A percentile compares a stretch with the other conserved stretches of the same genome.
These are phyloP conservation scores for Dactylellina parvicollis DNA, from an alignment of 2,329 filamentous ascomycete genomes.

Conservation along the genomic window DNA sequence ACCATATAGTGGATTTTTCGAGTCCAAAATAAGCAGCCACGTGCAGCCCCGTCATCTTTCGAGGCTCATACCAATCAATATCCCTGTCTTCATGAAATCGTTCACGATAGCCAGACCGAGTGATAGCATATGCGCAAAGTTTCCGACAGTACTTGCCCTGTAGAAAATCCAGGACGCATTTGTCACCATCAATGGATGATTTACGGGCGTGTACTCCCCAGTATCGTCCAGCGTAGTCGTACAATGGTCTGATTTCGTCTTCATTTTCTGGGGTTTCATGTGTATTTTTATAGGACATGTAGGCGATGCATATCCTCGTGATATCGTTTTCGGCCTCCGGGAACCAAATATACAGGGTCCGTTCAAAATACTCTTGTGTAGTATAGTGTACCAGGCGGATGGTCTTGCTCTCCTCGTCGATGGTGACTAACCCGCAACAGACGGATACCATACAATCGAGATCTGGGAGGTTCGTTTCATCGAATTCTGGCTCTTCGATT, in stretches of 20 bases:
- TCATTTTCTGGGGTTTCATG: background rate
- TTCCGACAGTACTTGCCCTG: no score
- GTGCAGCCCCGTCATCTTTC: no score
- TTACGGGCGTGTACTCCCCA: no score
- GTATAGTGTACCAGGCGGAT: slow-evolving; percentile 59
- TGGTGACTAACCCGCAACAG: slow-evolving; percentile 58
- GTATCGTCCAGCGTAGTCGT: slow-evolving; percentile 7
- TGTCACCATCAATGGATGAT: no score
- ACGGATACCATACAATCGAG: slow-evolving; percentile 11
- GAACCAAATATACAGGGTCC: background rate
- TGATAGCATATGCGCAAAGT: no score
- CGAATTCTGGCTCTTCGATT: background rate
- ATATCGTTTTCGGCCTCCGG: background rate
- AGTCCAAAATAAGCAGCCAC: no score
- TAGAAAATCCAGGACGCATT: no score
- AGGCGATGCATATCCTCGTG: background rate
- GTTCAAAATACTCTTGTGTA: slow-evolving; percentile 58
- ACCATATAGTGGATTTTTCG: no score
- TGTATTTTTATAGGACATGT: background rate
- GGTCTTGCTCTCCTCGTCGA: slow-evolving; percentile 56
- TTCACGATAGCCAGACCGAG: no score
- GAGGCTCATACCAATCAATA: no score
- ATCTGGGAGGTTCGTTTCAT: background rate
- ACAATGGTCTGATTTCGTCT: background rate
- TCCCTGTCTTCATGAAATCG: no score